A percentile compares a stretch with the other conserved stretches of the same genome.
phyloP scores from a whole-genome alignment of 2,329 filamentous ascomycete genomes.

The Gnomoniopsis sp. region DNA sequence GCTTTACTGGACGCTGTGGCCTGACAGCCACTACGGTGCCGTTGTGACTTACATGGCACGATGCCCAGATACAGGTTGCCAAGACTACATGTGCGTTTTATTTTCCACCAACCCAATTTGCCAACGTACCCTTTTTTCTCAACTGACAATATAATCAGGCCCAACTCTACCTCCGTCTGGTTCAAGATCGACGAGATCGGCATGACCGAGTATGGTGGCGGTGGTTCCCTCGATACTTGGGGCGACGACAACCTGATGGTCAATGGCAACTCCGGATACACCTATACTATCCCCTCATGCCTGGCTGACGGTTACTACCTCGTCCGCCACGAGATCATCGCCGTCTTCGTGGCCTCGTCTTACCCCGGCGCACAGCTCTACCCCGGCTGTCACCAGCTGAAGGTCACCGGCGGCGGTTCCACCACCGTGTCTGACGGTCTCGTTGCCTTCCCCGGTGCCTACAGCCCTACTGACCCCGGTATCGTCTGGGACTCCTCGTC shows the following conservation, averaged over 20 bases:
- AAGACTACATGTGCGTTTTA: slow-evolving; percentile 38
- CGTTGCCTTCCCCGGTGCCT: slow-evolving; percentile 53
- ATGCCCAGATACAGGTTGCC: slow-evolving; percentile 51
- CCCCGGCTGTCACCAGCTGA: slow-evolving; percentile 55
- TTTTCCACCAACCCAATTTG: background rate
- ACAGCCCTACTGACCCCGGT: slow-evolving; percentile 45
- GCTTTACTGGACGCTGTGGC: slow-evolving; percentile 53
- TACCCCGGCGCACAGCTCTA: slow-evolving; percentile 57
- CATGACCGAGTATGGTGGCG: slow-evolving; percentile 23
- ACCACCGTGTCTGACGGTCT: slow-evolving; percentile 34
- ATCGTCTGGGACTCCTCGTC: slow-evolving; percentile 45
- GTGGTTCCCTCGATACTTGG: slow-evolving; percentile 48
- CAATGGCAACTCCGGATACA: slow-evolving; percentile 37
- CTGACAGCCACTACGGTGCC: slow-evolving; percentile 49
- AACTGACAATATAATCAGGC: slow-evolving; percentile 14
- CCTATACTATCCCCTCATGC: slow-evolving; percentile 53
- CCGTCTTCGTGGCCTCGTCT: slow-evolving; percentile 43
- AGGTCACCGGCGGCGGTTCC: slow-evolving; percentile 47
- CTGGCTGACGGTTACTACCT: slow-evolving; percentile 53
- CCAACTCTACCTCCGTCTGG: slow-evolving; percentile 40
- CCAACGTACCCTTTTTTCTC: background rate
- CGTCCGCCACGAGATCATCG: slow-evolving; percentile 56
- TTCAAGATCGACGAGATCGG: slow-evolving; percentile 52
- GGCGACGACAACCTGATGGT: slow-evolving; percentile 41
- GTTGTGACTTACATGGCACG: slow-evolving; percentile 58